A percentile compares a stretch with the other conserved stretches of the same genome.
phyloP scores from a whole-genome alignment of 345 rosid species.

The Arabis alpina region DNA sequence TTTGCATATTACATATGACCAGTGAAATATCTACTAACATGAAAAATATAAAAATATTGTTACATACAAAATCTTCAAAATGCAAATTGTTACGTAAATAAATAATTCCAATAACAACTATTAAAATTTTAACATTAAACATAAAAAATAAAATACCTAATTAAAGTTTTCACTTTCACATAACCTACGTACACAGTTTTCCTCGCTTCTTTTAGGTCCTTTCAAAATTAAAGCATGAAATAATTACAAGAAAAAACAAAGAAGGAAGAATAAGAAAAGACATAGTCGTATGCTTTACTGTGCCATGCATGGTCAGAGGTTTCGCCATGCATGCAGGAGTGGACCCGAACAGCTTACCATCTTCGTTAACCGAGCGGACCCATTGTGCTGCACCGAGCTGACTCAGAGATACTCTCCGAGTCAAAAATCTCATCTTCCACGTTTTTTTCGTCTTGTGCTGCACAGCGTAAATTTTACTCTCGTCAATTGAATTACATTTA shows the following conservation, averaged over 20 bases:
- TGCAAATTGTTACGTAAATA: too few relatives aligned
- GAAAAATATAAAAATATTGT: too few relatives aligned
- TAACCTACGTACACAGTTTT: constrained; percentile 18
- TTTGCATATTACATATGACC: too few relatives aligned
- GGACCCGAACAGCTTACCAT: constrained; percentile 35
- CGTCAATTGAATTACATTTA: background rate
- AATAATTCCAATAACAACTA: too few relatives aligned
- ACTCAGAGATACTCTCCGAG: constrained; percentile 45
- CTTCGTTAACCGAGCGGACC: constrained; percentile 36
- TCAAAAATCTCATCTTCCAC: constrained; percentile 33
- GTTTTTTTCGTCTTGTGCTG: background rate
- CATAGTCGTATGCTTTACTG: constrained; percentile 35
- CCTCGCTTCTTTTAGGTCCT: background rate
- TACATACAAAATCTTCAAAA: too few relatives aligned
- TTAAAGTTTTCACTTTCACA: background rate
- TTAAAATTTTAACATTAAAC: too few relatives aligned
- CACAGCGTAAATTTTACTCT: constrained; percentile 1
- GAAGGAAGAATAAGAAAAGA: constrained; percentile 20
- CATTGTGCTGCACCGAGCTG: constrained; percentile 16
- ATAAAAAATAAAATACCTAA: too few relatives aligned
- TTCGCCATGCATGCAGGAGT: constrained; percentile 40
- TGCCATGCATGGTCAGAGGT: constrained; percentile 38
- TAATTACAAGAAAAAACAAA: background rate
- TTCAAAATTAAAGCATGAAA: constrained; percentile 8
- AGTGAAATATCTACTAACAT: too few relatives aligned